Evolutionary conservation across 805 yeast genomes (phyloP), one percentile per base, ranked within the genome.

Genomic region (Nakazawaea sp.): DNA sequence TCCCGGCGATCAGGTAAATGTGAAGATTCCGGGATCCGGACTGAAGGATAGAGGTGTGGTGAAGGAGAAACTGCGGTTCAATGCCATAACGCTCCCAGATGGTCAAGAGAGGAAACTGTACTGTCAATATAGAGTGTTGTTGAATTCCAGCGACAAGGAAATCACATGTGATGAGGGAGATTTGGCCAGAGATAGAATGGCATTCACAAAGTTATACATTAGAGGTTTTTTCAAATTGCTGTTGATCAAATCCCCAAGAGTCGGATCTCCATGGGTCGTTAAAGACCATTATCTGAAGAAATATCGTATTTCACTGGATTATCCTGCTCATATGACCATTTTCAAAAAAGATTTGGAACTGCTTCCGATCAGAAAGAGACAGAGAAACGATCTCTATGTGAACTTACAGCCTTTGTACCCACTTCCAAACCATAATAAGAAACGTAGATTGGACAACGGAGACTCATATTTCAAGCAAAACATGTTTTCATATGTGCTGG

Each of bases 241-340:
- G 31, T 70, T 86, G 53, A 68, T 82, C 6, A 75, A 95, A 39
- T 84, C 89, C 2, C 71, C 81, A 38, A 85, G 83, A 67, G 67
- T 80, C 30, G 97, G 97, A 3, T 90, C 97, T 3, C 97, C 97
- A 3, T 92, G 97, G 97, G 78, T 90, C 16, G 92, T 92, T 12
- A 83, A 81, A 52, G 77, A 75, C 18, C 78, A 80, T 46, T 86
- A 75, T 55, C 92, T 92, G 0, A 67, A 66, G 39, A 70, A 70
- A 48, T 86, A 79, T 54, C 62, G 84, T 45, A 82, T 86, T 15
- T 71, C 81, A 9, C 63, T 67, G 13, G 78, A 68, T 27, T 71
- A 68, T 46, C 86, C 86, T 1, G 66, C 70, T 5, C 72, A 76
- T 39, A 57, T 79, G 39, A 40, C 33, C 50, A 49, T 34, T 31